Evolutionary conservation across 192 early-diverging fungal genomes (phyloP).

Genomic region (Paraglomus brasilianum): DNA sequence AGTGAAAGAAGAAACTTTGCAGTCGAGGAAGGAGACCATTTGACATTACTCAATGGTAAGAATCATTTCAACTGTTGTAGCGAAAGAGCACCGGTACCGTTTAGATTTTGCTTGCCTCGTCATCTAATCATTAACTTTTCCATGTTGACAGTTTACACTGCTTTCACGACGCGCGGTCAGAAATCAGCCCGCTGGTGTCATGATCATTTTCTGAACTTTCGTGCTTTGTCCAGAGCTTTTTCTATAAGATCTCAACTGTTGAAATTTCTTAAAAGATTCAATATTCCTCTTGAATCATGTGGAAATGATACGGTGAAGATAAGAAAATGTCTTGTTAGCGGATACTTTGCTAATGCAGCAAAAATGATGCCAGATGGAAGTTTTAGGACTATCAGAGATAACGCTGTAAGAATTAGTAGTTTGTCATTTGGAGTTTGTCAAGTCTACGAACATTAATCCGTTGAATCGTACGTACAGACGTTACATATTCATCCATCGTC

Average conservation of each 20-base stretch:
- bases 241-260: slow-evolving; percentile 89
- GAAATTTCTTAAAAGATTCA: slow-evolving; percentile 52
- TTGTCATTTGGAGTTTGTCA: background rate
- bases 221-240: slow-evolving; percentile 75
- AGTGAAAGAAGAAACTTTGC: slow-evolving; percentile 68
- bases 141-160: slow-evolving; percentile 71
- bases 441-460: background rate
- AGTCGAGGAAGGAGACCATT: slow-evolving; percentile 73
- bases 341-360: slow-evolving; percentile 78
- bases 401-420: slow-evolving; percentile 42
- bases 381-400: slow-evolving; percentile 64
- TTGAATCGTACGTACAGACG: slow-evolving; percentile 18
- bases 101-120: background rate
- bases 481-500: slow-evolving; percentile 88
- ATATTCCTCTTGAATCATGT: slow-evolving; percentile 31
- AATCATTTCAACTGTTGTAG: background rate
- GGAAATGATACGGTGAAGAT: slow-evolving; percentile 40
- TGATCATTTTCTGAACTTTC: slow-evolving; percentile 73
- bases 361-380: slow-evolving; percentile 64
- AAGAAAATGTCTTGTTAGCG: slow-evolving; percentile 67
- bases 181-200: slow-evolving; percentile 81
- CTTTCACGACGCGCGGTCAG: slow-evolving; percentile 57
- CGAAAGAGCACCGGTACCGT: background rate
- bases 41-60: slow-evolving; percentile 53
- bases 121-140: background rate